These are phyloP conservation scores for Asterochloris erici DNA, from an alignment of 139 green algal species.

Conservation along the genomic window DNA sequence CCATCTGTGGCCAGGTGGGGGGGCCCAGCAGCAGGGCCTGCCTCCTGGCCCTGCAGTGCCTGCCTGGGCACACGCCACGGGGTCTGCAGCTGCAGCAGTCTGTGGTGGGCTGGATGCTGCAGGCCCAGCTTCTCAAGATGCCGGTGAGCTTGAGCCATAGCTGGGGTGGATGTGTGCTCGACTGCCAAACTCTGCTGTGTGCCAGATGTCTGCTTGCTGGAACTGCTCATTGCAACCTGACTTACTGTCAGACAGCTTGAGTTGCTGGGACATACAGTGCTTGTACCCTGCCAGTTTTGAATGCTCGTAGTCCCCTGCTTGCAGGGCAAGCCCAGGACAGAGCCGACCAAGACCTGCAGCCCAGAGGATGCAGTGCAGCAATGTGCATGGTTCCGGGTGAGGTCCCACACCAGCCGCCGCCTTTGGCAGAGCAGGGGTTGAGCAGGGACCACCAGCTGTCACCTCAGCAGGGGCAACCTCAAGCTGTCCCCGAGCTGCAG, in stretches of 20 bases:
- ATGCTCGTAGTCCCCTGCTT: no score
- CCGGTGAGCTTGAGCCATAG: not conserved
- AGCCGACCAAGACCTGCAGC: no score
- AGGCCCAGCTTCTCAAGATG: not conserved
- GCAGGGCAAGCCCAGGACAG: no score
- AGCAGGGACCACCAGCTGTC: no score
- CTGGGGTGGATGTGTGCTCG: not conserved
- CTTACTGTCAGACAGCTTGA: not conserved
- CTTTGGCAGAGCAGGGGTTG: no score
- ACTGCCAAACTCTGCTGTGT: not conserved
- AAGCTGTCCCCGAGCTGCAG: no score
- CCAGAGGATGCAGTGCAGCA: no score
- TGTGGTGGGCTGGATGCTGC: slow-evolving; percentile 8
- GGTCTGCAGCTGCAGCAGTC: slow-evolving; percentile 7
- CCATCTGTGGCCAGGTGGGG: not conserved
- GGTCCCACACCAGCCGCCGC: no score
- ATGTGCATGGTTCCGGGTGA: no score
- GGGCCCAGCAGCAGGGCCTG: not conserved
- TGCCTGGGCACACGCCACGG: slow-evolving; percentile 9
- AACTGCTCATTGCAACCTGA: not conserved
- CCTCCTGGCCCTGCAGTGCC: slow-evolving; percentile 10
- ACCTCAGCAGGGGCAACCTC: no score
- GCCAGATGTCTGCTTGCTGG: not conserved
- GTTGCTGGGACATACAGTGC: not conserved
- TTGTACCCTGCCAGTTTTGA: no score